Conservation (phyloP, 371 early-diverging fungal species). For the Blyttiomyces sp. region DNA sequence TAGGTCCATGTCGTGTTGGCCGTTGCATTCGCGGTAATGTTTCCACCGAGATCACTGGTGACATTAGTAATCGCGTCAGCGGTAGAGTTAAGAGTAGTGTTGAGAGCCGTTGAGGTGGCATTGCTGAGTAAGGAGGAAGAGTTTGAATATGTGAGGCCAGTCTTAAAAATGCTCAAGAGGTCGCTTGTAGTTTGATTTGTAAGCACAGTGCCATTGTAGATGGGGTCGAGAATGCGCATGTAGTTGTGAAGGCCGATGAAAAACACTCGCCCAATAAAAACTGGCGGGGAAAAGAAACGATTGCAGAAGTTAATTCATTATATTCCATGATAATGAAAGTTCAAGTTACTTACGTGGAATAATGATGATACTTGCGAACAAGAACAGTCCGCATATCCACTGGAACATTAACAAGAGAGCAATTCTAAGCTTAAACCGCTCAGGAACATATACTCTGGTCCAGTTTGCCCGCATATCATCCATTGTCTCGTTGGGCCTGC, state of each 20-base stretch:
- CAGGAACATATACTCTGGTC: slow-evolving; percentile 46
- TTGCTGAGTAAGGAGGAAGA: too few relatives aligned
- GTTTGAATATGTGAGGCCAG: too few relatives aligned
- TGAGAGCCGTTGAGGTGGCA: too few relatives aligned
- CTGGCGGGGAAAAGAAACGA: slow-evolving; percentile 2
- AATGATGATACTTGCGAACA: slow-evolving; percentile 14
- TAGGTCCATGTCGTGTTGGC: too few relatives aligned
- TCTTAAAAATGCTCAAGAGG: too few relatives aligned
- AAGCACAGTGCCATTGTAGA: too few relatives aligned
- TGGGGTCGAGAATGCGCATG: slow-evolving; percentile 6
- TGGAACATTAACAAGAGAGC: slow-evolving; percentile 23
- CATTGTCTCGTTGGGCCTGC: slow-evolving; percentile 40
- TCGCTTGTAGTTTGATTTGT: too few relatives aligned
- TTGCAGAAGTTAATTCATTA: neutral
- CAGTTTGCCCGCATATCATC: slow-evolving; percentile 46
- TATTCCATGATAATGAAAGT: neutral
- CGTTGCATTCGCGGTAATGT: too few relatives aligned
- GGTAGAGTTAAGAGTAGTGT: too few relatives aligned
- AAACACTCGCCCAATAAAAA: slow-evolving; percentile 25
- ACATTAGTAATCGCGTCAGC: too few relatives aligned
- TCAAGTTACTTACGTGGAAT: slow-evolving; percentile 19
- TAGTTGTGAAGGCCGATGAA: slow-evolving; percentile 15
- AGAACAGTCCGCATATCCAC: slow-evolving; percentile 29
- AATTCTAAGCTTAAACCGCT: slow-evolving; percentile 21
- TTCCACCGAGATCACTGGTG: too few relatives aligned